Evolutionary conservation across 1,284 basidiomycete species (phyloP), one percentile per base, ranked within the genome.

Genomic region (Apiotrichum veenhuisii): DNA sequence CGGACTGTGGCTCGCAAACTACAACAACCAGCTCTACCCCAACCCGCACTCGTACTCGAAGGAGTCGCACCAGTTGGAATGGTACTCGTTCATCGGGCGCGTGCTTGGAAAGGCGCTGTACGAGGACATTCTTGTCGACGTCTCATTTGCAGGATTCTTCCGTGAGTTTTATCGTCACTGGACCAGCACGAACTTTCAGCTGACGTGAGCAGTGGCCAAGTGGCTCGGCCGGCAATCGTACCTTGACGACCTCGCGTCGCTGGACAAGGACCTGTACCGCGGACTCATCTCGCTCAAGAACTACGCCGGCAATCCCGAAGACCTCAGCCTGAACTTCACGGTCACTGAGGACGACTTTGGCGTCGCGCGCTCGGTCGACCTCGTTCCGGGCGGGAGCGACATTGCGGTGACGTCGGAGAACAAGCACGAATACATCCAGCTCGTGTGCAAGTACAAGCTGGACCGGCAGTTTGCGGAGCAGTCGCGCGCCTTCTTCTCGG

Each of bases 61-160:
- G 1, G 91, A 95, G 77, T 37, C 83, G 0, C 86, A 90, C 68
- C 93, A 86, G 70, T 79, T 96, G 51, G 84, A 84, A 45, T 99
- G 96, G 96, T 98, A 93, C 74, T 82, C 86, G 2, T 98, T 98
- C 76, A 86, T 98, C 59, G 95, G 96, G 0, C 82, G 91, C 0
- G 88, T 98, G 25, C 80, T 98, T 0, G 95, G 94, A 12, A 98
- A 98, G 73, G 95, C 95, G 0, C 81, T 98, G 67, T 98, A 98
- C 72, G 91, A 98, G 54, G 93, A 94, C 2, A 98, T 98, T 50
- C 80, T 99, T 9, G 86, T 96, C n/a, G 92, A 98, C 66, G 89
- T 95, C 5, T 88, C 88, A 1, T 98, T 98, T 76, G 93, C 96
- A 1, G 85, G 86, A 10, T 99, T 98, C 80, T 98, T 98, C 83